These are phyloP conservation scores for Cynanchum wilfordii DNA, from an alignment of 257 asterid genomes.

Conservation along the genomic window DNA sequence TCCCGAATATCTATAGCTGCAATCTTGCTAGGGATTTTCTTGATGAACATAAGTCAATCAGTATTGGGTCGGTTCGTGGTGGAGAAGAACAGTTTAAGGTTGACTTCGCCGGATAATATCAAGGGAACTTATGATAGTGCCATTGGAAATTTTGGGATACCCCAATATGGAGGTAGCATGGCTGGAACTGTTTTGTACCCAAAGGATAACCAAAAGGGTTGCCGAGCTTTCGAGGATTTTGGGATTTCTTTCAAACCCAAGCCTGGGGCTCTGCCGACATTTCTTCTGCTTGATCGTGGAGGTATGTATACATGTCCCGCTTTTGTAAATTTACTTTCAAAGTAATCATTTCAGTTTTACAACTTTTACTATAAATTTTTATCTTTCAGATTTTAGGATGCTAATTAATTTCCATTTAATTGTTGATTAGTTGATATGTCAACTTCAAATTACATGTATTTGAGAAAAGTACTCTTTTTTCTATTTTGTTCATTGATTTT, in stretches of 20 bases:
- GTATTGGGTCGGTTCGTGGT: slow-evolving; percentile 74
- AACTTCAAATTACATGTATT: not conserved
- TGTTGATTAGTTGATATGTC: slow-evolving; percentile 4
- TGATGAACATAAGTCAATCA: slow-evolving; percentile 36
- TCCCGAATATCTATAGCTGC: slow-evolving; percentile 29
- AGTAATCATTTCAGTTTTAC: not conserved
- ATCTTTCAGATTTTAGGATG: not conserved
- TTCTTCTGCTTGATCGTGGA: slow-evolving; percentile 90
- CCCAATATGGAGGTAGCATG: slow-evolving; percentile 92
- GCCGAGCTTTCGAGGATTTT: slow-evolving; percentile 53
- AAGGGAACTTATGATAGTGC: slow-evolving; percentile 81
- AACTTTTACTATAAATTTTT: not conserved
- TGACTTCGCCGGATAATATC: slow-evolving; percentile 67
- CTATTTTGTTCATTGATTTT: not conserved
- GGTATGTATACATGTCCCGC: slow-evolving; percentile 45
- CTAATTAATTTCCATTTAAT: not conserved
- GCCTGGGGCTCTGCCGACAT: slow-evolving; percentile 80
- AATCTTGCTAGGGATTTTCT: slow-evolving; percentile 42
- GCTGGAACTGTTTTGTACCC: slow-evolving; percentile 75
- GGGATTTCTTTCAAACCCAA: slow-evolving; percentile 64
- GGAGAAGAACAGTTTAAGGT: slow-evolving; percentile 90
- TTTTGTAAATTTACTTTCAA: not conserved
- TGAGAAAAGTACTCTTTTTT: not conserved
- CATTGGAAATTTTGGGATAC: slow-evolving; percentile 91
- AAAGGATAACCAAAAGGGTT: slow-evolving; percentile 68